Percentiles rank a stretch among this genome's conserved stretches.
These are phyloP conservation scores for Dioscorea alata DNA, from an alignment of 106 monocot species.

Conservation along the genomic window DNA sequence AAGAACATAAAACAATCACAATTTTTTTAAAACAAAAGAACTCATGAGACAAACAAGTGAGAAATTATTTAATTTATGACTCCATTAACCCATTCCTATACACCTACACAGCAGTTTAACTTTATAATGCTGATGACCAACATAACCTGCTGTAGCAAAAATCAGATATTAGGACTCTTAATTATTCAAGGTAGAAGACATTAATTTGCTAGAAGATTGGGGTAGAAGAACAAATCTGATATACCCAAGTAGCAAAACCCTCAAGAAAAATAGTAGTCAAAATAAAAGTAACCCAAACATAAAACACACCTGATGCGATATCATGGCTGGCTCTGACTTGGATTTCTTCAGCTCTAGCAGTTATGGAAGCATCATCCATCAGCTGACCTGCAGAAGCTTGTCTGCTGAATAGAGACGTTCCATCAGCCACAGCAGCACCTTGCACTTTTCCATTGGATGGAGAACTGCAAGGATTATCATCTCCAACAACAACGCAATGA, in stretches of 20 bases:
- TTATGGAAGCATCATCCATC: conserved; percentile 22
- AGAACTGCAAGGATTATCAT: conserved; percentile 23
- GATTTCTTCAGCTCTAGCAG: conserved; percentile 30
- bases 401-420: conserved; percentile 35
- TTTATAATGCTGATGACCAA: neutral
- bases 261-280: neutral
- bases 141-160: neutral
- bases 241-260: neutral
- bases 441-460: conserved; percentile 33
- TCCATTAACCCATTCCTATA: too few relatives aligned
- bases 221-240: neutral
- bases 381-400: conserved; percentile 30
- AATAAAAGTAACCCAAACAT: neutral
- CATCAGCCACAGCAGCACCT: conserved; percentile 26
- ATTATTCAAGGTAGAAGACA: neutral
- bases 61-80: too few relatives aligned
- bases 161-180: neutral
- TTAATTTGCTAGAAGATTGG: neutral
- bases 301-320: conserved; percentile 22
- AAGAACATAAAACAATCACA: neutral
- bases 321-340: conserved; percentile 29
- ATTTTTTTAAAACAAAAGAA: too few relatives aligned
- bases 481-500: conserved; percentile 21
- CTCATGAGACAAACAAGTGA: too few relatives aligned
- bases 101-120: too few relatives aligned